Evolutionary conservation across 331 rosid species (phyloP), one percentile per base, ranked within the genome.

Genomic region (Stylosanthes scabra): DNA sequence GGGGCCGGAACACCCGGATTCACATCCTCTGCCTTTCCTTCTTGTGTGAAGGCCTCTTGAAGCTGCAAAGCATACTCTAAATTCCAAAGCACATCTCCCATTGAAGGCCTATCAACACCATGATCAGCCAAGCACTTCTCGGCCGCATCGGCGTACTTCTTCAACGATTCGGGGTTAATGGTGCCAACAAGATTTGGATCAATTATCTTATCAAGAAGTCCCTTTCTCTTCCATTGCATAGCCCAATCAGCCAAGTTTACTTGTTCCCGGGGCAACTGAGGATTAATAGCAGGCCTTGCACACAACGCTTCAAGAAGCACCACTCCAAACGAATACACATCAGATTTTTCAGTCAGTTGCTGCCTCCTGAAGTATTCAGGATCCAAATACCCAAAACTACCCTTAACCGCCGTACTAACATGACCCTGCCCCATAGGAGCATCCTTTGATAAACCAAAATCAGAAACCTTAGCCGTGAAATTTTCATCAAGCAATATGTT

Each of bases 151-250:
- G 89, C 89, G 66, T 78, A 85, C 55, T 87, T 87, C 81, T 80
- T 87, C 89, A 87, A 54, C 0, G 91, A 85, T 40, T 87, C 86
- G 2, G 89, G 91, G 42, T 81, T 85, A 8, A 85, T 78, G 0
- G 75, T 56, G 1, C 87, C 89, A 11, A 84, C 60, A 12, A 87
- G 86, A 1, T 4, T 29, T 68, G 91, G 91, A 52, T 87, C 91
- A 7, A 83, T 87, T 66, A 87, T 80, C 71, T 87, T 87, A 41
- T 87, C 91, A 29, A 87, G 65, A 44, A 87, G 46, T 6, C 87
- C 89, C 20, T 87, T 87, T n/a, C 86, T 85, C 80, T 87, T 85
- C 89, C 89, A 85, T n/a, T 87, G 91, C 91, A 87, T 85, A 0
- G 80, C 91, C 87, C 87, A 87, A 14, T 87, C 91, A 0, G 91